phyloP scores from a whole-genome alignment of 371 early-diverging fungal species.

The Mucor indicus region DNA sequence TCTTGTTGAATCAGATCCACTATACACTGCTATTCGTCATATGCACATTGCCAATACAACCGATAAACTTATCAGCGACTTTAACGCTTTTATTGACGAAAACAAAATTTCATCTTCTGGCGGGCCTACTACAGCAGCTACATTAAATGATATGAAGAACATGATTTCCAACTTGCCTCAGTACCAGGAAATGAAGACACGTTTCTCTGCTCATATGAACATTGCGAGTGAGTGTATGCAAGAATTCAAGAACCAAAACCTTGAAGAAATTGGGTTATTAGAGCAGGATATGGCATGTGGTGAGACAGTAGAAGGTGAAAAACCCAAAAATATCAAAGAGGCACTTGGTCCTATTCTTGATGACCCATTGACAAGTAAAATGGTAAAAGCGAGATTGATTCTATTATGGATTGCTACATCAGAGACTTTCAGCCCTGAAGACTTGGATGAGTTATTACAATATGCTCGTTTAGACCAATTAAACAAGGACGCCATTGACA shows the following conservation, averaged over 20 bases:
- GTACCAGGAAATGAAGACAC: constrained; percentile 87
- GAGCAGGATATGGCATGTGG: constrained; percentile 93
- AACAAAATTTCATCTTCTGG: constrained; percentile 50
- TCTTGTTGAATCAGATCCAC: constrained; percentile 69
- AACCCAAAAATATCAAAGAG: constrained; percentile 70
- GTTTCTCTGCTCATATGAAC: constrained; percentile 91
- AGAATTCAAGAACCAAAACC: constrained; percentile 68
- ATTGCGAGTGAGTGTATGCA: constrained; percentile 88
- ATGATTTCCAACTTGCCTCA: constrained; percentile 88
- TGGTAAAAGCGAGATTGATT: constrained; percentile 85
- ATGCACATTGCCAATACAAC: constrained; percentile 92
- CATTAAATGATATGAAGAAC: constrained; percentile 84
- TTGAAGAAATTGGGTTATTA: constrained; percentile 70
- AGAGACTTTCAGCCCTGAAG: constrained; percentile 60
- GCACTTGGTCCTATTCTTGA: constrained; percentile 83
- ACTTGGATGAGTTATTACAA: constrained; percentile 67
- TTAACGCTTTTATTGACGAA: constrained; percentile 73
- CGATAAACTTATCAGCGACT: constrained; percentile 73
- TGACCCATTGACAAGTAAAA: constrained; percentile 62
- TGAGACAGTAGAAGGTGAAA: constrained; percentile 78
- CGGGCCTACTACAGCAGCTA: constrained; percentile 57
- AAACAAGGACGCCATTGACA: constrained; percentile 76
- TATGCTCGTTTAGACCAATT: constrained; percentile 73
- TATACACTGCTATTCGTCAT: constrained; percentile 85
- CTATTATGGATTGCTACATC: constrained; percentile 82